Evolutionary conservation across 768 basidiomycete genomes (phyloP).

Genomic region (Suillus subluteus): DNA sequence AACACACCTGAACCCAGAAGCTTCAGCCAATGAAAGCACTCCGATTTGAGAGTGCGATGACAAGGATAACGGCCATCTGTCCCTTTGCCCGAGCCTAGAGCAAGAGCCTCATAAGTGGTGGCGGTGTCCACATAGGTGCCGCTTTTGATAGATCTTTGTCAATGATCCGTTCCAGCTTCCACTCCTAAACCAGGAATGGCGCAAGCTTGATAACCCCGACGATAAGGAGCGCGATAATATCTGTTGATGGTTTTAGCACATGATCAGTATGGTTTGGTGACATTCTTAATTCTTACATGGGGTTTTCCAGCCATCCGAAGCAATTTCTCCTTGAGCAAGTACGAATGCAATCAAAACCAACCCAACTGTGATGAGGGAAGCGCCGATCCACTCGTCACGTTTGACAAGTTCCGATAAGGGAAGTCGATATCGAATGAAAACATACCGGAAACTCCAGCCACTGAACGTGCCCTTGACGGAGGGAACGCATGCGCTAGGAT

Average conservation of each 20-base stretch:
- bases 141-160: slow-evolving; percentile 19
- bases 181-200: slow-evolving; percentile 69
- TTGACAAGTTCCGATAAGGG: slow-evolving; percentile 41
- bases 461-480: slow-evolving; percentile 62
- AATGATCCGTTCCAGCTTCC: slow-evolving; percentile 49
- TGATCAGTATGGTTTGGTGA: slow-evolving; percentile 18
- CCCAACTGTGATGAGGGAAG: slow-evolving; percentile 62
- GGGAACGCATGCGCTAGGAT: slow-evolving; percentile 84
- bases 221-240: slow-evolving; percentile 48
- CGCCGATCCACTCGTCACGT: slow-evolving; percentile 82
- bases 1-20: slow-evolving; percentile 51
- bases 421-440: slow-evolving; percentile 64
- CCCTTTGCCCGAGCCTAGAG: too few relatives aligned
- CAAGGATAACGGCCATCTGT: slow-evolving; percentile 47
- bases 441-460: slow-evolving; percentile 60
- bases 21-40: slow-evolving; percentile 57
- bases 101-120: slow-evolving; percentile 64
- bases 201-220: slow-evolving; percentile 58
- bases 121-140: slow-evolving; percentile 44
- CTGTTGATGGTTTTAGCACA: slow-evolving; percentile 35
- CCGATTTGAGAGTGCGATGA: slow-evolving; percentile 66
- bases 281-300: slow-evolving; percentile 49
- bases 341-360: slow-evolving; percentile 74
- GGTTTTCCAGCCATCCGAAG: slow-evolving; percentile 63
- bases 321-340: slow-evolving; percentile 65